Base-by-base conservation (phyloP, 768 basidiomycete genomes). In the Lactarius tabidus region DNA sequence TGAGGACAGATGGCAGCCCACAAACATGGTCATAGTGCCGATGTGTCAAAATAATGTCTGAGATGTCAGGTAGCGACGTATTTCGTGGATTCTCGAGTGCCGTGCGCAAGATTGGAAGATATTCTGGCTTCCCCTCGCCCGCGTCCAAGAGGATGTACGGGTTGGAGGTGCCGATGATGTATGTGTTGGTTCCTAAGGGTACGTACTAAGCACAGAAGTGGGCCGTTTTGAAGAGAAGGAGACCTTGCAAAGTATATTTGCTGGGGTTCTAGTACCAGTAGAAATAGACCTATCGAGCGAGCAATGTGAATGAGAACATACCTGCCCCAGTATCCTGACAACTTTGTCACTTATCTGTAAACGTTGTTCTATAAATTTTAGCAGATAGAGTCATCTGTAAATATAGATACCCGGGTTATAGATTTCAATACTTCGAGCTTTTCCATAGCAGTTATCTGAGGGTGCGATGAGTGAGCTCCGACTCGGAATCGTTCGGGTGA, bases 31-130 rank as follows among this genome's bases (percentile, higher is more conserved):
- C 96, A 35, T 79, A 77, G 73, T 98, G 96, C 82, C 88, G 88
- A 75, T 98, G 96, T 0, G 94, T 93, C 62, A 98, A 79, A 71
- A 98, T 79, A 75, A 98, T 91, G 72, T 98, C 94, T 14, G 91
- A 92, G 57, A 98, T 76, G 57, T 87, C 82, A 9, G 85, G 84
- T 53, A 79, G 77, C 28, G 70, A 62, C 7, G 78, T 72, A 59
- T 82, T 74, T 43, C 71, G 71, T 29, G 72, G 72, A 6, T 79
- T 78, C 52, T 75, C 73, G n/a, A 93, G 78, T 28, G 87, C 86
- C 17, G 81, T 78, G 65, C 84, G 79, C 45, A 96, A 86, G 56
- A 85, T 63, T 12, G 88, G 82, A 20, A 85, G 81, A 73, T 95
- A 96, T 53, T 80, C 80, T 0, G 82, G 79, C 18, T 79, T 77